Evolutionary conservation across 441 rosid genomes (phyloP).

Genomic region (Gossypium davidsonii): DNA sequence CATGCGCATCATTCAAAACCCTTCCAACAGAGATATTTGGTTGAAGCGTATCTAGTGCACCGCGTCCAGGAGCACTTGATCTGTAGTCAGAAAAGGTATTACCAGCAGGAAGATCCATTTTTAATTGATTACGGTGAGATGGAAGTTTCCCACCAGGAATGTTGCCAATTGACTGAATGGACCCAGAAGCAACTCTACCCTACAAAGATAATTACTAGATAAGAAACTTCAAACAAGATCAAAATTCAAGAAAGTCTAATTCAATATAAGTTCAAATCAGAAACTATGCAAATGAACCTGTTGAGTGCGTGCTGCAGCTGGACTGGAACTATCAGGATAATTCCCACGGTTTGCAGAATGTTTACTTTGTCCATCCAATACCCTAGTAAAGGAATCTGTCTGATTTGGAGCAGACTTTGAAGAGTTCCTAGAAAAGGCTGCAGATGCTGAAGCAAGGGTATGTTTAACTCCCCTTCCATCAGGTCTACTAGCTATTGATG

Average conservation of each 20-base stretch:
- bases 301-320: constrained; percentile 33
- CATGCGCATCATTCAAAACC: constrained; percentile 29
- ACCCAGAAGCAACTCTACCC: constrained; percentile 53
- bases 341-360: constrained; percentile 35
- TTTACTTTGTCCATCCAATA: constrained; percentile 43
- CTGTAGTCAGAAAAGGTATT: constrained; percentile 41
- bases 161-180: constrained; percentile 33
- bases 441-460: constrained; percentile 44
- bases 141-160: constrained; percentile 42
- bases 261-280: neutral
- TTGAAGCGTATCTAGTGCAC: constrained; percentile 35
- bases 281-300: constrained; percentile 36
- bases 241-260: neutral
- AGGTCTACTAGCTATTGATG: constrained; percentile 28
- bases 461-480: constrained; percentile 46
- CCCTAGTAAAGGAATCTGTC: constrained; percentile 34
- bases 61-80: constrained; percentile 33
- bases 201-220: constrained; percentile 25
- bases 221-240: constrained; percentile 3
- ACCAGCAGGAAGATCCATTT: constrained; percentile 28
- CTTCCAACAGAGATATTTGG: constrained; percentile 40
- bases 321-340: constrained; percentile 28
- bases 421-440: constrained; percentile 35
- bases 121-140: constrained; percentile 37
- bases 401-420: constrained; percentile 39